These are phyloP conservation scores for Cyphellophora attinorum DNA, from an alignment of 2,329 filamentous ascomycete species.

Conservation along the genomic window DNA sequence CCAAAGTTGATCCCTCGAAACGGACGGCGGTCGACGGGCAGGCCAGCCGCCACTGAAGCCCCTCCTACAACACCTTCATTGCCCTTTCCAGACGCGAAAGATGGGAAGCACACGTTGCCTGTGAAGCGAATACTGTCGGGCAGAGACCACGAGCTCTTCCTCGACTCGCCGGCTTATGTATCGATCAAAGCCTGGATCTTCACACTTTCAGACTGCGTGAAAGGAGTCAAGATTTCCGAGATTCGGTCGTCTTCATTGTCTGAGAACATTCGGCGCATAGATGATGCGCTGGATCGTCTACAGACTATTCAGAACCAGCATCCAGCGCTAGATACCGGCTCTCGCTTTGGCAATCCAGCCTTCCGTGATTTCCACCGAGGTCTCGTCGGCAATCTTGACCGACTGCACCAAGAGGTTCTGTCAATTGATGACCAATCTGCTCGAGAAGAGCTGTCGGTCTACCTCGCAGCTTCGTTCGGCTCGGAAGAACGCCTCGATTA, in stretches of 20 bases:
- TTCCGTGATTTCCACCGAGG: slow-evolving; percentile 70
- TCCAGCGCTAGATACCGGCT: slow-evolving; percentile 80
- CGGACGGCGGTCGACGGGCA: slow-evolving; percentile 22
- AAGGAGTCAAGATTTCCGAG: slow-evolving; percentile 56
- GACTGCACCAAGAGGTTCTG: slow-evolving; percentile 33
- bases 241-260: slow-evolving; percentile 53
- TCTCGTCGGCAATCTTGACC: slow-evolving; percentile 27
- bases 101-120: slow-evolving; percentile 56
- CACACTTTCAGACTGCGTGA: slow-evolving; percentile 70
- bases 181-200: slow-evolving; percentile 81
- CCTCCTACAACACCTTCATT: slow-evolving; percentile 68
- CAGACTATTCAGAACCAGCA: slow-evolving; percentile 57
- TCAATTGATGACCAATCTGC: slow-evolving; percentile 36
- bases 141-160: slow-evolving; percentile 72
- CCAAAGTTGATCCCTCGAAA: slow-evolving; percentile 20
- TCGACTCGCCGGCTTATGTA: slow-evolving; percentile 63
- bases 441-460: slow-evolving; percentile 64
- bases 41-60: slow-evolving; percentile 35
- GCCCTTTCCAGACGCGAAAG: slow-evolving; percentile 52
- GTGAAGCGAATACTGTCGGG: slow-evolving; percentile 71
- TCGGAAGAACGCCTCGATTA: slow-evolving; percentile 87
- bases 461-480: slow-evolving; percentile 75
- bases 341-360: slow-evolving; percentile 86
- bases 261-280: slow-evolving; percentile 51
- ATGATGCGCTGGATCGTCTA: slow-evolving; percentile 61